Percentiles rank a stretch among this genome's conserved stretches.
phyloP scores from a whole-genome alignment of 768 basidiomycete genomes.

The Boletus subcaerulescens region DNA sequence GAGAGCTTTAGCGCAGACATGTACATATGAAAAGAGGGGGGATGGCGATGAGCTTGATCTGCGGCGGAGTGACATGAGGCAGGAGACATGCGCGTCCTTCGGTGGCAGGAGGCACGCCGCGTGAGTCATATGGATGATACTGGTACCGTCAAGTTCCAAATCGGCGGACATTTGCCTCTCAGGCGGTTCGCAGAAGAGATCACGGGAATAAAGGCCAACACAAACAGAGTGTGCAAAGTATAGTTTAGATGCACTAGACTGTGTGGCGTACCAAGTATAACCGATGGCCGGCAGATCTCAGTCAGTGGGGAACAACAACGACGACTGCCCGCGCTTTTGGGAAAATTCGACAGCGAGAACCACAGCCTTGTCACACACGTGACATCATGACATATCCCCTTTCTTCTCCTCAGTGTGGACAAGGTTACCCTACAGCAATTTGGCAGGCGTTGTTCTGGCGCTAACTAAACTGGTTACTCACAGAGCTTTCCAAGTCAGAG shows the following conservation, averaged over 20 bases:
- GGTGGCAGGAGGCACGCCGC: constrained; percentile 10
- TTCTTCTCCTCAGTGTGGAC: too few species aligned
- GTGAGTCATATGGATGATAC: constrained; percentile 11
- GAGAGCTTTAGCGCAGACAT: constrained; percentile 7
- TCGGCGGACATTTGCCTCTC: constrained; percentile 15
- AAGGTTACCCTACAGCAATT: neutral
- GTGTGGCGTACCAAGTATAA: too few species aligned
- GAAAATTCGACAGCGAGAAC: too few species aligned
- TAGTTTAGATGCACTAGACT: too few species aligned
- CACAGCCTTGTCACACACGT: constrained; percentile 13
- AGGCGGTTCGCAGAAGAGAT: neutral
- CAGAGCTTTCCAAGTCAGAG: constrained; percentile 3
- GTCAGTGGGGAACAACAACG: too few species aligned
- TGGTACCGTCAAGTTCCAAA: constrained; percentile 6
- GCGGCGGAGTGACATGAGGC: constrained; percentile 19
- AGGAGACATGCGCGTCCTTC: constrained; percentile 1
- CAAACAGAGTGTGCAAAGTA: too few species aligned
- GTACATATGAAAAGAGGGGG: constrained; percentile 10
- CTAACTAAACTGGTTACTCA: constrained; percentile 9
- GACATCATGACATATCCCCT: neutral
- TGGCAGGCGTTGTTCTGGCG: neutral
- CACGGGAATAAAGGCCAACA: neutral
- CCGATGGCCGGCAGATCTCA: too few species aligned
- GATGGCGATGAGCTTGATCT: constrained; percentile 19
- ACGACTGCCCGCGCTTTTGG: too few species aligned